Evolutionary conservation across 768 basidiomycete genomes (phyloP).

Genomic region (Russula ochroleuca): DNA sequence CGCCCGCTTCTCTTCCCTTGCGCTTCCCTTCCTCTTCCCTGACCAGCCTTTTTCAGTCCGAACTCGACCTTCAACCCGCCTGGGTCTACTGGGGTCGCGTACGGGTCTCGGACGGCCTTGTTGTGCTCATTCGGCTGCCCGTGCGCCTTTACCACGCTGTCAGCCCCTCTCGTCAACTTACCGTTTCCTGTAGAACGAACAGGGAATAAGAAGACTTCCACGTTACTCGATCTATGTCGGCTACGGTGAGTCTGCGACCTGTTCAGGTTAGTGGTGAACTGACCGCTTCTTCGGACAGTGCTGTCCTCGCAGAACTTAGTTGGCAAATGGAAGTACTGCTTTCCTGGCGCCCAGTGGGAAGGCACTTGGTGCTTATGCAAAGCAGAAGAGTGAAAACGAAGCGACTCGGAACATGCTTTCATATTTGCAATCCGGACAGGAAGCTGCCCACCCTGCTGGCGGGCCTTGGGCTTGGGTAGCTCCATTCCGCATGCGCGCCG

Average conservation of each 20-base stretch:
- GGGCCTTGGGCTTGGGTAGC: conserved; percentile 1
- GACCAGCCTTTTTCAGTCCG: conserved; percentile 9
- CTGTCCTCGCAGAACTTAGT: conserved; percentile 27
- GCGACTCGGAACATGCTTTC: background rate
- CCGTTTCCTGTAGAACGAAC: conserved; percentile 1
- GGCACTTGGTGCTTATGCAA: conserved; percentile 26
- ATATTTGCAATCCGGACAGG: background rate
- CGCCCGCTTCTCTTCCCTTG: background rate
- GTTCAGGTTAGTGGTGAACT: background rate
- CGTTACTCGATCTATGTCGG: conserved; percentile 20
- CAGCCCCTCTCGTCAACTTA: background rate
- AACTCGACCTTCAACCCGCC: conserved; percentile 1
- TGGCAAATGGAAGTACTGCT: conserved; percentile 20
- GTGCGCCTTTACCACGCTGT: conserved; percentile 2
- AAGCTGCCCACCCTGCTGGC: background rate
- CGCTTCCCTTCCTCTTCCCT: background rate
- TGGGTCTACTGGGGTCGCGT: conserved; percentile 26
- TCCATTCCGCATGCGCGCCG: background rate
- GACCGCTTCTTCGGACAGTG: conserved; percentile 11
- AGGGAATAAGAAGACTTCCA: background rate
- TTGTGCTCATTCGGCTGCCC: conserved; percentile 18
- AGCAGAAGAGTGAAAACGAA: conserved; percentile 6
- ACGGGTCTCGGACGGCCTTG: conserved; percentile 25
- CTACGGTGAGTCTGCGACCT: conserved; percentile 14
- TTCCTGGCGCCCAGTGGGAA: conserved; percentile 21